These are phyloP conservation scores for Lycium barbarum DNA, from an alignment of 257 asterid species.

Conservation along the genomic window DNA sequence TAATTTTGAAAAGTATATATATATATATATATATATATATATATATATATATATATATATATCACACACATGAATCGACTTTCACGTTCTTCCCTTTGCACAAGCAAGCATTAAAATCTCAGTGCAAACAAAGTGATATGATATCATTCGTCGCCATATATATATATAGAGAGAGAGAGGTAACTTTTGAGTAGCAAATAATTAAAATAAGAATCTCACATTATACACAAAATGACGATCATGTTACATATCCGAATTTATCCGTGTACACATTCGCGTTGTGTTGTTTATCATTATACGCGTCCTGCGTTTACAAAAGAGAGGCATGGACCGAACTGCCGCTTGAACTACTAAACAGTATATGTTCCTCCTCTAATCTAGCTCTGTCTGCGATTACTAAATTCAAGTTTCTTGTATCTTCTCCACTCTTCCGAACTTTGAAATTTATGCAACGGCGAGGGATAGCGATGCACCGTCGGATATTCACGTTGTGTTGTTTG, in stretches of 20 bases:
- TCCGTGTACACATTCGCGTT: neutral
- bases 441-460: slow-evolving; percentile 68
- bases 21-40: too few relatives aligned
- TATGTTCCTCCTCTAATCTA: slow-evolving; percentile 54
- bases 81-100: neutral
- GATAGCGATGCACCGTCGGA: slow-evolving; percentile 65
- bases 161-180: neutral
- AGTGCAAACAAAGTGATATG: neutral
- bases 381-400: slow-evolving; percentile 61
- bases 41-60: too few relatives aligned
- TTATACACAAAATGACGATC: neutral
- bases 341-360: slow-evolving; percentile 46
- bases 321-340: slow-evolving; percentile 18
- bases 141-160: neutral
- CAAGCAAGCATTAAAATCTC: neutral
- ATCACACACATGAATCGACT: too few relatives aligned
- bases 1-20: too few relatives aligned
- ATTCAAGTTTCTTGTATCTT: slow-evolving; percentile 87
- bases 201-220: too few relatives aligned
- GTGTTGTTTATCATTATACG: neutral
- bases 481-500: too few relatives aligned
- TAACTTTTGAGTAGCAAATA: neutral
- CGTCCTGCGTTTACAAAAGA: neutral
- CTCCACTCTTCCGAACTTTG: slow-evolving; percentile 53
- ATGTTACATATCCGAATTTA: neutral